Conservation (phyloP, 1,284 basidiomycete species). For the Ustilago curta region DNA sequence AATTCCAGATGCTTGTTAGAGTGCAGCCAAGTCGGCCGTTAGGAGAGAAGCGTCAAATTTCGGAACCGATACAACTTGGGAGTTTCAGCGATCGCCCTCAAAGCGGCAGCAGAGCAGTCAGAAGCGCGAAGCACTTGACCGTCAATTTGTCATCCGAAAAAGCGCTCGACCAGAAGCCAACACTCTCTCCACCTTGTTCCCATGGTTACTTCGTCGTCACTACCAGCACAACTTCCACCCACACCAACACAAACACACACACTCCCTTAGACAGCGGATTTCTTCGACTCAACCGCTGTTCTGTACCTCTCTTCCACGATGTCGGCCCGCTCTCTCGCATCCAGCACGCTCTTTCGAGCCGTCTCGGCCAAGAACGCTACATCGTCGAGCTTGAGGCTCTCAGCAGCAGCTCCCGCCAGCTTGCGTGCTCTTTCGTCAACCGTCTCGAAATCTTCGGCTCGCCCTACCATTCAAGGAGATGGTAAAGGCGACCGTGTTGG, state of each 20-base stretch:
- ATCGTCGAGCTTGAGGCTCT: conserved; percentile 22
- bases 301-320: conserved; percentile 15
- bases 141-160: conserved; percentile 49
- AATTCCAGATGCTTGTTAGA: conserved; percentile 15
- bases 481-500: conserved; percentile 65
- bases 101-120: conserved; percentile 5
- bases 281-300: background rate
- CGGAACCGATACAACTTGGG: conserved; percentile 42
- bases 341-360: conserved; percentile 36
- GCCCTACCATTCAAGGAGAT: conserved; percentile 40
- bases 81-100: conserved; percentile 29
- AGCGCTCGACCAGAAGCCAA: conserved; percentile 1
- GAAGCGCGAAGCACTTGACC: conserved; percentile 5
- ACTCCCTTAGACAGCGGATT: background rate
- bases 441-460: conserved; percentile 20
- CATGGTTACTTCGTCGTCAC: background rate
- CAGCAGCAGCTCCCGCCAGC: conserved; percentile 24
- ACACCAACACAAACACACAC: background rate
- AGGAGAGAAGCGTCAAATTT: background rate
- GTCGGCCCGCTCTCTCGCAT: conserved; percentile 38
- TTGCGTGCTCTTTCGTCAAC: conserved; percentile 35
- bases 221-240: background rate
- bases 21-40: conserved; percentile 16
- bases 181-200: conserved; percentile 20
- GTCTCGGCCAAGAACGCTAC: conserved; percentile 35